Base-by-base conservation (phyloP, 2,329 filamentous ascomycete genomes). In the Fusarium pseudograminearum region DNA sequence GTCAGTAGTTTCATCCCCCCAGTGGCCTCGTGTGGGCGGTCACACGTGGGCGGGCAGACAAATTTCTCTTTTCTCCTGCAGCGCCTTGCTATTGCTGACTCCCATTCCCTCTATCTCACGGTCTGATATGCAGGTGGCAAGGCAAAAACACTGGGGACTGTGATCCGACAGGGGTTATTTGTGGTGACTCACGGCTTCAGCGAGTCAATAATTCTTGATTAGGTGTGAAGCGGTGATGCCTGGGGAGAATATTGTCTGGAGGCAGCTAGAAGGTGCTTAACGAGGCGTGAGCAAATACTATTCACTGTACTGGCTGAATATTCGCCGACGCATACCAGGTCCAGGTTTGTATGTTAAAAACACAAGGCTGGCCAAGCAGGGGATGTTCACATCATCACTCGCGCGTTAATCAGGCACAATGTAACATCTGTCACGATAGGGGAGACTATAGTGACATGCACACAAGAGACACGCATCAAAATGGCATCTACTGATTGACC, bases 371-470 rank as follows among this genome's bases (percentile, higher is more conserved):
- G 44, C 14, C 22, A 33, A 31, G 28, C 42, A 26, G 4, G 38
- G 20, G 31, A 20, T 22, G 40, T 58, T 52, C 65, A 44, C 46
- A 52, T 62, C 33, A 46, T 59, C 62, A 67, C 52, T 63, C 46
- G 40, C 62, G 57, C 53, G 63, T 71, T 64, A 67, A 68, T 65
- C 67, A 70, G 67, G 67, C 56, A 70, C 67, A 69, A 61, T 65
- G 51, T 38, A 68, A 68, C 67, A 48, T 65, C 47, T 42, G 8
- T 41, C 50, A 50, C 54, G 53, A 33, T 20, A 36, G 41, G 40
- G 47, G 24, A 16, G 46, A 40, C 30, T 67, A 67, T 24, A 52
- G 47, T 50, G 54, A 61, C 38, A 38, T 57, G 67, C 56, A 62
- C 51, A 31, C 16, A 54, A 55, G 34, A 69, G 36, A 69, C 50